phyloP scores from a whole-genome alignment of 140 eudicot species.

The Flaveria floridana region DNA sequence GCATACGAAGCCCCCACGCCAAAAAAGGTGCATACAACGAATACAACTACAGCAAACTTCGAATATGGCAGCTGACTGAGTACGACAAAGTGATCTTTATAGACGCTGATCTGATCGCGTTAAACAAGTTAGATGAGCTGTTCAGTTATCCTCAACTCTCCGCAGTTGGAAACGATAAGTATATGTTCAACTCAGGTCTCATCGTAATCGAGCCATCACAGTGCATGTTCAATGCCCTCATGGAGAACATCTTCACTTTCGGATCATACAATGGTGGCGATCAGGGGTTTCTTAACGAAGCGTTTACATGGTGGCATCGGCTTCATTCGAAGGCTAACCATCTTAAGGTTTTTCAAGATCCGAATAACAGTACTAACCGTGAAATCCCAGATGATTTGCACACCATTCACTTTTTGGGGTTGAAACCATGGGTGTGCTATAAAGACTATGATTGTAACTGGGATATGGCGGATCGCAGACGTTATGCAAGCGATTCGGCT shows the following conservation, averaged over 20 bases:
- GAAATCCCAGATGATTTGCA: slow-evolving; percentile 31
- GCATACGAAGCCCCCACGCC: slow-evolving; percentile 66
- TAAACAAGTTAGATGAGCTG: slow-evolving; percentile 49
- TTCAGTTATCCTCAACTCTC: slow-evolving; percentile 66
- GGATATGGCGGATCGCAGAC: slow-evolving; percentile 42
- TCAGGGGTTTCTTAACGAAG: slow-evolving; percentile 78
- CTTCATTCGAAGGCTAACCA: slow-evolving; percentile 47
- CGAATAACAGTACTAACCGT: not conserved
- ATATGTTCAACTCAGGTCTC: slow-evolving; percentile 71
- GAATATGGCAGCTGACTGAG: slow-evolving; percentile 72
- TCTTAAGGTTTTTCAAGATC: slow-evolving; percentile 44
- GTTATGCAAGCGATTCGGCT: slow-evolving; percentile 58
- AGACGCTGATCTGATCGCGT: slow-evolving; percentile 62
- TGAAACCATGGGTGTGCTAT: slow-evolving; percentile 85
- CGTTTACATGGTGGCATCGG: slow-evolving; percentile 83
- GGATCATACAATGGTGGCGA: slow-evolving; percentile 86
- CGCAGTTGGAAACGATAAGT: slow-evolving; percentile 53
- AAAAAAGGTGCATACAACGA: slow-evolving; percentile 57
- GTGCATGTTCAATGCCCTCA: slow-evolving; percentile 51
- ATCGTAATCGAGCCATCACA: slow-evolving; percentile 71
- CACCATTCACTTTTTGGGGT: slow-evolving; percentile 64
- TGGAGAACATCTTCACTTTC: slow-evolving; percentile 44
- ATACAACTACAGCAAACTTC: slow-evolving; percentile 84
- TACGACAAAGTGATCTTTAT: slow-evolving; percentile 72
- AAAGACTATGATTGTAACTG: slow-evolving; percentile 78